Conservation (phyloP, 2,329 filamentous ascomycete species). For the Neodidymelliopsis sp. region DNA sequence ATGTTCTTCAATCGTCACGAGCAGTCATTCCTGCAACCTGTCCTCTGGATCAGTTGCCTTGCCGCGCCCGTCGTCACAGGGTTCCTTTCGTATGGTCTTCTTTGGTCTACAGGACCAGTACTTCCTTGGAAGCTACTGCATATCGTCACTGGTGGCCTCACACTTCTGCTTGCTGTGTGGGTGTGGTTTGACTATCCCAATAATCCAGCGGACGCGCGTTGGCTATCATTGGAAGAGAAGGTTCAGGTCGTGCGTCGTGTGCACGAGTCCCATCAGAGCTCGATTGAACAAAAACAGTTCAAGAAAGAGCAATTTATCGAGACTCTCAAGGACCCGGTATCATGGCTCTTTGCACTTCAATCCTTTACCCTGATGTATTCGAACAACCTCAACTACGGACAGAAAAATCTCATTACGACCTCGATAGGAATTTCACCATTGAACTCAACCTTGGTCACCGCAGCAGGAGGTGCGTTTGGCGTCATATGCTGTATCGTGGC, state of each 20-base stretch:
- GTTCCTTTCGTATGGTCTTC: background rate
- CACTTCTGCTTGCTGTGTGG: no score
- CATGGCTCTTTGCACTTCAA: background rate
- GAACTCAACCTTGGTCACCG: no score
- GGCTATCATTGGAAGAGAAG: background rate
- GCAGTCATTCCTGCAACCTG: constrained; percentile 1
- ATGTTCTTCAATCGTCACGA: constrained; percentile 6
- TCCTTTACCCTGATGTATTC: background rate
- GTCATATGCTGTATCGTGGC: no score
- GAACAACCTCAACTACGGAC: background rate
- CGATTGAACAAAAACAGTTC: constrained; percentile 4
- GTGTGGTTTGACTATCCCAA: no score
- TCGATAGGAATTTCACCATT: no score
- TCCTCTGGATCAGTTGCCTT: background rate
- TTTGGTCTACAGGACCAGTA: no score
- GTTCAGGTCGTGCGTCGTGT: constrained; percentile 2
- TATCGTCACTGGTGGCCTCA: no score
- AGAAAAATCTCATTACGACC: no score
- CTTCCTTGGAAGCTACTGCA: no score
- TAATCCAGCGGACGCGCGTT: background rate
- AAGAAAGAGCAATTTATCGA: constrained; percentile 2
- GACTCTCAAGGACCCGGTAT: constrained; percentile 1
- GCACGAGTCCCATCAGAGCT: constrained; percentile 2
- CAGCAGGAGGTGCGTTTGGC: no score
- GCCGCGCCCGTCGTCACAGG: background rate